Evolutionary conservation across 306 rosid genomes (phyloP).

Genomic region (Alnus rubra): DNA sequence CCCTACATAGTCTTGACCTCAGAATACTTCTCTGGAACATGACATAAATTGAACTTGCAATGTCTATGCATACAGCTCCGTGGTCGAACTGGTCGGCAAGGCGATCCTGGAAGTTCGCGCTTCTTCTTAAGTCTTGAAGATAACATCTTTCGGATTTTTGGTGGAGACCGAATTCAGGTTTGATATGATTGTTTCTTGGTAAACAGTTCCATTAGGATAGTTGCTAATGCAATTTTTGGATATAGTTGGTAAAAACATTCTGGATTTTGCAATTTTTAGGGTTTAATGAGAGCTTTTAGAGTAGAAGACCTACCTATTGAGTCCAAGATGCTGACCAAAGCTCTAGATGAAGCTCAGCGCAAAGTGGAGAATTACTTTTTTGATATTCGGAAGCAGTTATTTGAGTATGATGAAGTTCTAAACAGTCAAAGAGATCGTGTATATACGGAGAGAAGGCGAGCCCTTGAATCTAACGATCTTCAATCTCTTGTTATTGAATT

Average conservation of each 20-base stretch:
- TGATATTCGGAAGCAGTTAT: slow-evolving; percentile 93
- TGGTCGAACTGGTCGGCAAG: slow-evolving; percentile 96
- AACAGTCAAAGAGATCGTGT: slow-evolving; percentile 97
- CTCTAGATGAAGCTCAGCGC: slow-evolving; percentile 97
- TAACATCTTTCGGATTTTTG: slow-evolving; percentile 93
- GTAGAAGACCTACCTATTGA: slow-evolving; percentile 97
- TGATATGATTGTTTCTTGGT: too few relatives aligned
- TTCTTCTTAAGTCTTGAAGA: slow-evolving; percentile 98
- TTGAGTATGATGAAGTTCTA: slow-evolving; percentile 91
- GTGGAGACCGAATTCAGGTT: slow-evolving; percentile 96
- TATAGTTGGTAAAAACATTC: slow-evolving; percentile 11
- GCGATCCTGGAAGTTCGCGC: slow-evolving; percentile 97
- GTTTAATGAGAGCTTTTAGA: slow-evolving; percentile 94
- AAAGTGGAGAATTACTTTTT: slow-evolving; percentile 97
- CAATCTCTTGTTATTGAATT: slow-evolving; percentile 86
- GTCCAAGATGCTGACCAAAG: slow-evolving; percentile 96
- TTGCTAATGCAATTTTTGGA: slow-evolving; percentile 23
- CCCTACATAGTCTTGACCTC: slow-evolving; percentile 6
- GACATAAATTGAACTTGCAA: slow-evolving; percentile 23
- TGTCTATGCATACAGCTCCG: slow-evolving; percentile 61
- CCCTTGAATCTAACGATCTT: slow-evolving; percentile 80
- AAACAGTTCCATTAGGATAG: slow-evolving; percentile 29
- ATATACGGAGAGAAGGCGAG: slow-evolving; percentile 93
- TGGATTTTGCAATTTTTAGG: slow-evolving; percentile 52
- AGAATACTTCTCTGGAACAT: slow-evolving; percentile 18